These are phyloP conservation scores for Trichoderma citrinoviride DNA, from an alignment of 2,329 filamentous ascomycete genomes.

Conservation along the genomic window DNA sequence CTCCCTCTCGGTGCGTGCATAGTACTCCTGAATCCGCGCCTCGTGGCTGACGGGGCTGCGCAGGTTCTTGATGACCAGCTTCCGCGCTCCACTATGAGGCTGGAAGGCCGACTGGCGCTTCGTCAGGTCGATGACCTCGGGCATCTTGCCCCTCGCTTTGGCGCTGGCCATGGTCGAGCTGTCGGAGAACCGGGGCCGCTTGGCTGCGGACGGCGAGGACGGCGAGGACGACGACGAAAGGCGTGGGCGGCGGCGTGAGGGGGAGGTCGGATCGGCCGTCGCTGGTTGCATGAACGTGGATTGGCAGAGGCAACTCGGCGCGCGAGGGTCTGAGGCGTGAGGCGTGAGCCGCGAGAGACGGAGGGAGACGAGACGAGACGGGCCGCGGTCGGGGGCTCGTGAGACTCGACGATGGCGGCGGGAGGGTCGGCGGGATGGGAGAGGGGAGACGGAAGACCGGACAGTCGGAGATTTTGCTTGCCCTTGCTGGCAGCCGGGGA, in stretches of 20 bases:
- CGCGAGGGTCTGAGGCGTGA: background rate
- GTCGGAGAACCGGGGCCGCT: slow-evolving; percentile 35
- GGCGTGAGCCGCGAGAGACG: background rate
- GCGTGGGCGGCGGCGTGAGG: slow-evolving; percentile 41
- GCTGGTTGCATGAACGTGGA: slow-evolving; percentile 36
- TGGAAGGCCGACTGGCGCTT: slow-evolving; percentile 54
- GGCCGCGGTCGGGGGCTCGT: slow-evolving; percentile 4
- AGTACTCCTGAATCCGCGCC: slow-evolving; percentile 71
- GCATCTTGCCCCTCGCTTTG: slow-evolving; percentile 42
- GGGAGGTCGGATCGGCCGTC: slow-evolving; percentile 31
- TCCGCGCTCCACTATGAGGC: slow-evolving; percentile 74
- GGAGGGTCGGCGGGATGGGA: too few species aligned
- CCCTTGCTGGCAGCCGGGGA: background rate
- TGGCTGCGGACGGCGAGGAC: slow-evolving; percentile 30
- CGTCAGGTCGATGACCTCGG: slow-evolving; percentile 39
- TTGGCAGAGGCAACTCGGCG: slow-evolving; percentile 6
- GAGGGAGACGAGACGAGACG: background rate
- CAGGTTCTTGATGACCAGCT: slow-evolving; percentile 91
- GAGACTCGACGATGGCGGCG: background rate
- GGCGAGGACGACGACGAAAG: slow-evolving; percentile 35
- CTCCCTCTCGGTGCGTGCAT: slow-evolving; percentile 70
- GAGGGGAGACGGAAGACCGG: background rate
- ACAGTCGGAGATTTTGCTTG: background rate
- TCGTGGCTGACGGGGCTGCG: slow-evolving; percentile 56
- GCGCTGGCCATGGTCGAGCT: slow-evolving; percentile 35